Evolutionary conservation across 208 protist species (phyloP), one percentile per base, ranked within the genome.

Genomic region (Angomonas ambiguus): DNA sequence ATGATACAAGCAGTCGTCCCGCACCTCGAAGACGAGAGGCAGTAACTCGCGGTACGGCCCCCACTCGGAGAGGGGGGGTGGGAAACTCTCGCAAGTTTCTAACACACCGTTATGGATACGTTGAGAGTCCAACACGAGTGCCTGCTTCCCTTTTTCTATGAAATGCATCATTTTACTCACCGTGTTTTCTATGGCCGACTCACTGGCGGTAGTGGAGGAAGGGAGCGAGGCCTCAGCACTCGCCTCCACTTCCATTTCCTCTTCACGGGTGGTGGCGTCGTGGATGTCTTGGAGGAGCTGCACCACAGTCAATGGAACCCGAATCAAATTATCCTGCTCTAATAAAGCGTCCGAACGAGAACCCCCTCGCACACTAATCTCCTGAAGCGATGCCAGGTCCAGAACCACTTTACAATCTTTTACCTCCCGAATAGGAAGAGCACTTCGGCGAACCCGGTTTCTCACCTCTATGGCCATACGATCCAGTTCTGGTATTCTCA

Each of bases 281-380:
- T 80, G 51, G 24, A 84, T 59, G 18, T 71, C 58, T 58, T 87
- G 62, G 18, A 72, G 55, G 20, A 86, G 67, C 31, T 72, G 51
- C 58, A 78, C 61, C 68, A 64, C 65, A 57, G 57, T 67, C 22
- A 34, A 24, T 20, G 89, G 82, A n/a, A 95, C 69, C 10, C 89
- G 83, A 70, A 95, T 83, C 82, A 88, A 82, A 62, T 95, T 92
- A 51, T 74, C 76, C 24, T 59, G 35, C 86, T 69, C 53, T 82
- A 95, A n/a, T 79, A 49, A 16, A 16, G 60, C 4, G 59, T 69
- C 11, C 72, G 81, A 34, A 71, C 42, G 58, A 2, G 18, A 0
- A 48, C 35, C 28, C 69, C 71, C 28, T 64, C 79, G 13, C 8
- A n/a, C 3, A 34, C 79, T 58, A 22, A 95, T 67, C 24, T 84